Conservation (phyloP, 2,329 filamentous ascomycete species). For the Aureobasidium melanogenum region DNA sequence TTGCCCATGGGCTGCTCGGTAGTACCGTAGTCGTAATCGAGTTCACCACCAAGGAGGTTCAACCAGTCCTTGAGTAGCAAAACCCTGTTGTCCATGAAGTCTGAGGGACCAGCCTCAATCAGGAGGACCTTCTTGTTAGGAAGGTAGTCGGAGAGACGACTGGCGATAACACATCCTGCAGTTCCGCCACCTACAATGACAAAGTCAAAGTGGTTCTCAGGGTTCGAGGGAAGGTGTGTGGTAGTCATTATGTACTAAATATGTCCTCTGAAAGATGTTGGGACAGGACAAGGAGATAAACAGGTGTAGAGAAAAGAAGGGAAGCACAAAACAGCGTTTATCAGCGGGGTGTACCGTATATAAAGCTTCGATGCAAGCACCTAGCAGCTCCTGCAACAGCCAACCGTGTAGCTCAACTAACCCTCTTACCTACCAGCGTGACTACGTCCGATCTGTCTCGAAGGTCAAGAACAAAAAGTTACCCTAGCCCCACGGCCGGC, state of each 20-base stretch:
- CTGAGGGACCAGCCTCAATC: constrained; percentile 82
- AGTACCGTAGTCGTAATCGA: constrained; percentile 87
- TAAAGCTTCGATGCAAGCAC: not conserved
- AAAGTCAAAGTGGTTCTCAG: constrained; percentile 68
- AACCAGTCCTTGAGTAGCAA: constrained; percentile 84
- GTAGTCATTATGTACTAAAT: constrained; percentile 52
- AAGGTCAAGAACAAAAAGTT: not conserved
- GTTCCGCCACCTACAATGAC: constrained; percentile 79
- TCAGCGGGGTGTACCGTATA: not conserved
- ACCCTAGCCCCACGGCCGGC: not conserved
- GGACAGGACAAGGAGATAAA: not conserved
- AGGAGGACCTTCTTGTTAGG: constrained; percentile 73
- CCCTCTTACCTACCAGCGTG: not conserved
- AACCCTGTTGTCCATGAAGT: constrained; percentile 80
- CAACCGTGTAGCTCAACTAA: not conserved
- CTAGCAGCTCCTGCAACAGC: not conserved
- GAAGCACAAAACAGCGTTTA: not conserved
- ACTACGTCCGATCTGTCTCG: not conserved
- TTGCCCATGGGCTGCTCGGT: constrained; percentile 87
- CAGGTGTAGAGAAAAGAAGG: not conserved
- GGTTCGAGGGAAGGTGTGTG: constrained; percentile 53
- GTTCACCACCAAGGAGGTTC: constrained; percentile 70
- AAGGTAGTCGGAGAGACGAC: constrained; percentile 71
- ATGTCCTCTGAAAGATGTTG: not conserved
- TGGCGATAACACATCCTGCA: constrained; percentile 75